phyloP scores from a whole-genome alignment of 2,329 filamentous ascomycete genomes.

The Paraphoma chrysanthemicola region DNA sequence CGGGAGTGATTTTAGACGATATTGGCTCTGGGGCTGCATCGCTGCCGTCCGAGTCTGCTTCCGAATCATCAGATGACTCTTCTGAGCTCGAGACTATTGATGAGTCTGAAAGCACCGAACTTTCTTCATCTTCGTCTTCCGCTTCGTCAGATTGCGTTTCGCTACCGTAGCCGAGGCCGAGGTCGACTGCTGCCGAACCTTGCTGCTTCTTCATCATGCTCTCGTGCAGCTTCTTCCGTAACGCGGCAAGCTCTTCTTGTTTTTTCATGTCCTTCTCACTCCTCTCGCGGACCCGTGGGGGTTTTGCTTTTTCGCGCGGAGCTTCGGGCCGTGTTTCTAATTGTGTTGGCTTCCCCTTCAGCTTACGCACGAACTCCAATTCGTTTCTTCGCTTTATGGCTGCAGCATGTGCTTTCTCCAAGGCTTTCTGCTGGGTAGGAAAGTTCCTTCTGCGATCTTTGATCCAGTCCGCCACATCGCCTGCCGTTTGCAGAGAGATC shows the following conservation, averaged over 20 bases:
- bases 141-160: slow-evolving; percentile 29
- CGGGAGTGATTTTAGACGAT: slow-evolving; percentile 43
- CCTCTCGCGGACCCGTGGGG: slow-evolving; percentile 4
- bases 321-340: slow-evolving; percentile 6
- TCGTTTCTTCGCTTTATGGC: slow-evolving; percentile 32
- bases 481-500: slow-evolving; percentile 60
- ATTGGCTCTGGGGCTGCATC: slow-evolving; percentile 44
- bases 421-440: slow-evolving; percentile 76
- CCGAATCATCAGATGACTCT: slow-evolving; percentile 27
- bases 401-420: slow-evolving; percentile 64
- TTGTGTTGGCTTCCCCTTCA: slow-evolving; percentile 28
- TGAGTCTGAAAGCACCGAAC: slow-evolving; percentile 35
- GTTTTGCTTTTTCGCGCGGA: not conserved
- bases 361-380: slow-evolving; percentile 49
- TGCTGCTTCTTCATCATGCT: slow-evolving; percentile 37
- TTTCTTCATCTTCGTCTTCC: slow-evolving; percentile 9
- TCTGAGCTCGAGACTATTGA: slow-evolving; percentile 43
- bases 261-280: slow-evolving; percentile 8
- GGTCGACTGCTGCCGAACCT: slow-evolving; percentile 19
- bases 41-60: slow-evolving; percentile 28
- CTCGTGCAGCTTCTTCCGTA: slow-evolving; percentile 43
- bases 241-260: slow-evolving; percentile 36
- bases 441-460: slow-evolving; percentile 80
- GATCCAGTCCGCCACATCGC: slow-evolving; percentile 81
- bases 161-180: slow-evolving; percentile 42